These are phyloP conservation scores for Kwoniella dendrophila DNA, from an alignment of 768 basidiomycete genomes.

Conservation along the genomic window DNA sequence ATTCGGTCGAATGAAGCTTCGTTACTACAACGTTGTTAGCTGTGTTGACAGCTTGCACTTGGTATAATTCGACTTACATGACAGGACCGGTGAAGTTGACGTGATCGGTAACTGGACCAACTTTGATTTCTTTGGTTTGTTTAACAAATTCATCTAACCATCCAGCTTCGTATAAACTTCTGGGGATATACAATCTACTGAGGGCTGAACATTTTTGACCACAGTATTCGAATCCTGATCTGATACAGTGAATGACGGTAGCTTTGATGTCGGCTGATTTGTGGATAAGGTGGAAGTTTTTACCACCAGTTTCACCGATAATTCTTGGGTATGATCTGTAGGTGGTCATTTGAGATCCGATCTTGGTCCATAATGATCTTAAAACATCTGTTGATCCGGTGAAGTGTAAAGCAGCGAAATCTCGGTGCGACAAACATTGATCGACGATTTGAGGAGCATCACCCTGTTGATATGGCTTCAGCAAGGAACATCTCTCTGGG, in stretches of 20 bases:
- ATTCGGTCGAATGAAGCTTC: conserved; percentile 88
- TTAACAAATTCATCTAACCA: conserved; percentile 78
- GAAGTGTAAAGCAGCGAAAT: conserved; percentile 90
- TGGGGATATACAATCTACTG: conserved; percentile 86
- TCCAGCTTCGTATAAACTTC: conserved; percentile 76
- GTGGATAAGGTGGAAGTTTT: conserved; percentile 97
- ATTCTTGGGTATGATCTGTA: conserved; percentile 91
- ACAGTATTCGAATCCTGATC: conserved; percentile 94
- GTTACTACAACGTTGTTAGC: too few species aligned
- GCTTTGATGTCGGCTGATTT: conserved; percentile 80
- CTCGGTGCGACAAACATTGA: conserved; percentile 74
- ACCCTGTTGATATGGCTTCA: too few species aligned
- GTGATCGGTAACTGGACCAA: conserved; percentile 76
- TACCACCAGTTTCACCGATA: conserved; percentile 92
- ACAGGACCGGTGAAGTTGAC: conserved; percentile 93
- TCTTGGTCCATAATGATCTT: conserved; percentile 94
- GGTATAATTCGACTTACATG: too few species aligned
- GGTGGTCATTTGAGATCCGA: conserved; percentile 78
- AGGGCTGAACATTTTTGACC: conserved; percentile 98
- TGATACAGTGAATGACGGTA: conserved; percentile 83
- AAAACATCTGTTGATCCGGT: conserved; percentile 95
- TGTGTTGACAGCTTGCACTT: too few species aligned
- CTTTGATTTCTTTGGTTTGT: conserved; percentile 80
- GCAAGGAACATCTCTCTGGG: too few species aligned
- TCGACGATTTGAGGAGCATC: conserved; percentile 80